These are phyloP conservation scores for Taiozyma onychis DNA, from an alignment of 1,139 yeast species.

Conservation along the genomic window DNA sequence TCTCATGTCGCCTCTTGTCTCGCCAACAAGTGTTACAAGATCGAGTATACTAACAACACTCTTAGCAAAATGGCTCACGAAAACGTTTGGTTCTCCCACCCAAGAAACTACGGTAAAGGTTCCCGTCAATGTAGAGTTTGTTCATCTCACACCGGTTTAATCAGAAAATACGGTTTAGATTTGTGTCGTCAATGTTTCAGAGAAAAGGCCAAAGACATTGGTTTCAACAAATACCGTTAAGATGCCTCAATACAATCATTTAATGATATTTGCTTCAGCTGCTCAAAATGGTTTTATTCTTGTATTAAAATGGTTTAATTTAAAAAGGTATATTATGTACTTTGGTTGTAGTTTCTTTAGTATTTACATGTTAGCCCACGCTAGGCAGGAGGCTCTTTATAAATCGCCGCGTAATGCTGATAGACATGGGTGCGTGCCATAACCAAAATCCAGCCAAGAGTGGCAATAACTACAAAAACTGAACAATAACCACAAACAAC, in stretches of 20 bases:
- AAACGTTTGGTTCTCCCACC: conserved; percentile 99
- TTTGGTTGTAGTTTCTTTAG: not conserved
- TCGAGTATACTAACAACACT: conserved; percentile 16
- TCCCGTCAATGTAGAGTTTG: conserved; percentile 99
- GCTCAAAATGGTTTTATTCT: conserved; percentile 11
- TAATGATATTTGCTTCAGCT: conserved; percentile 3
- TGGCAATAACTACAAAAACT: not conserved
- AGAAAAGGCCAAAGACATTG: conserved; percentile 98
- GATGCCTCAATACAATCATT: conserved; percentile 9
- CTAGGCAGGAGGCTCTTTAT: not conserved
- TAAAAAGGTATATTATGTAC: conserved; percentile 1
- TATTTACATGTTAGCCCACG: not conserved
- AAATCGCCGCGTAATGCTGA: not conserved
- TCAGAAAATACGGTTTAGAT: conserved; percentile 99
- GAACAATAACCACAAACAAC: not conserved
- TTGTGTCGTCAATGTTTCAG: conserved; percentile 99
- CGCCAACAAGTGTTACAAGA: not conserved
- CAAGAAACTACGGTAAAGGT: conserved; percentile 99
- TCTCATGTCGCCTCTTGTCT: not conserved
- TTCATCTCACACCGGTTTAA: conserved; percentile 98
- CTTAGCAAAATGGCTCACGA: conserved; percentile 89
- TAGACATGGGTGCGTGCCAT: not conserved
- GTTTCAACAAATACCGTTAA: conserved; percentile 99
- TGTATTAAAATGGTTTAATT: conserved; percentile 14
- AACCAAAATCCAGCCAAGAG: not conserved